These are phyloP conservation scores for Penicillium dipodomyicola DNA, from an alignment of 495 filamentous ascomycete species.

Conservation along the genomic window DNA sequence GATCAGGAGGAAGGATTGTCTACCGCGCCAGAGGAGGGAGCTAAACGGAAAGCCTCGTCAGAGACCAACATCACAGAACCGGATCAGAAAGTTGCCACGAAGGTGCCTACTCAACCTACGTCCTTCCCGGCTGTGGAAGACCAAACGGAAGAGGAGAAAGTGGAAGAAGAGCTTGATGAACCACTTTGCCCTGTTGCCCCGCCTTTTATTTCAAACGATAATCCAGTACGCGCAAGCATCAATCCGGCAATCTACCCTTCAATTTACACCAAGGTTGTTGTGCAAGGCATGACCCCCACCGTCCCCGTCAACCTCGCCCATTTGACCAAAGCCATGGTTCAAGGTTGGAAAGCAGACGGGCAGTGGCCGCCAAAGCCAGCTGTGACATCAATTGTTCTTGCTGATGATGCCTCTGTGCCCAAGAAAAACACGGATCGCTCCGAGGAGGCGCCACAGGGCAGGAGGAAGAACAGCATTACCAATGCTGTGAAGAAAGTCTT, in stretches of 20 bases:
- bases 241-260: constrained; percentile 67
- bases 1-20: constrained; percentile 29
- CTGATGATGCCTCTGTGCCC: constrained; percentile 31
- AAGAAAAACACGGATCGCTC: constrained; percentile 20
- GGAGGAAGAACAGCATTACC: constrained; percentile 40
- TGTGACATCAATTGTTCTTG: constrained; percentile 34
- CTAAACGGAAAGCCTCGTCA: constrained; percentile 28
- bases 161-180: constrained; percentile 34
- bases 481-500: constrained; percentile 47
- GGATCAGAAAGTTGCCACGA: constrained; percentile 13
- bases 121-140: constrained; percentile 18
- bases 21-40: constrained; percentile 24
- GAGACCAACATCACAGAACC: constrained; percentile 38
- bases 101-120: constrained; percentile 10
- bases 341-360: constrained; percentile 90
- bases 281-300: constrained; percentile 71
- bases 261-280: constrained; percentile 84
- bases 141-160: constrained; percentile 26
- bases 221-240: constrained; percentile 72
- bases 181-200: constrained; percentile 59
- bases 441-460: constrained; percentile 24
- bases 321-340: constrained; percentile 75
- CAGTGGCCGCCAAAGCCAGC: constrained; percentile 81
- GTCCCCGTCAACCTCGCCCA: constrained; percentile 85
- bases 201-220: constrained; percentile 64